These are phyloP conservation scores for Penstemon davidsonii DNA, from an alignment of 257 asterid species.

Conservation along the genomic window DNA sequence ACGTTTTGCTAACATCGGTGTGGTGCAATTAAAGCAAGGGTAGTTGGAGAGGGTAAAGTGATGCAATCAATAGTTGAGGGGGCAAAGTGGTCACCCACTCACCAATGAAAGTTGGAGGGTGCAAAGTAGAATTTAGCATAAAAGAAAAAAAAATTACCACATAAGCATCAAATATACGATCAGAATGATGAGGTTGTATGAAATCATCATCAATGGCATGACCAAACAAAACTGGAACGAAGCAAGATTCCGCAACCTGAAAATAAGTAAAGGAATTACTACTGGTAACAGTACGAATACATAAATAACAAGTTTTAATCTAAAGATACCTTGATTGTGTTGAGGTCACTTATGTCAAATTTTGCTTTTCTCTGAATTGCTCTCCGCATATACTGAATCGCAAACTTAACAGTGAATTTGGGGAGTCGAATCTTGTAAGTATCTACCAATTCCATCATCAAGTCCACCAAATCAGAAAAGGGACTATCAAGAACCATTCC, in stretches of 20 bases:
- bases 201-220: constrained; percentile 90
- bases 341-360: constrained; percentile 78
- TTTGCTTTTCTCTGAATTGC: constrained; percentile 80
- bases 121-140: neutral
- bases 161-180: constrained; percentile 73
- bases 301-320: no score
- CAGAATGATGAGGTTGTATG: constrained; percentile 95
- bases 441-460: constrained; percentile 97
- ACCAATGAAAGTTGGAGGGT: no score
- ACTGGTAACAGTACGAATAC: no score
- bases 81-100: no score
- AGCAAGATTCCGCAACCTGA: constrained; percentile 86
- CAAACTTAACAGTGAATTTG: constrained; percentile 90
- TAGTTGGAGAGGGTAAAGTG: no score
- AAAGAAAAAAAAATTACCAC: constrained; percentile 48
- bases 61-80: no score
- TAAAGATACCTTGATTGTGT: constrained; percentile 70
- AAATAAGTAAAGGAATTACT: constrained; percentile 3
- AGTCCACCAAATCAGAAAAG: constrained; percentile 87
- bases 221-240: constrained; percentile 86
- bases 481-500: constrained; percentile 99
- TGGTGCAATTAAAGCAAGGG: no score
- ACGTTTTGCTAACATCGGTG: no score
- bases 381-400: constrained; percentile 85
- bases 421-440: constrained; percentile 88